A percentile compares a stretch with the other conserved stretches of the same genome.
Conservation (phyloP, 192 early-diverging fungal genomes). For the Rhizophagus prolifer region DNA sequence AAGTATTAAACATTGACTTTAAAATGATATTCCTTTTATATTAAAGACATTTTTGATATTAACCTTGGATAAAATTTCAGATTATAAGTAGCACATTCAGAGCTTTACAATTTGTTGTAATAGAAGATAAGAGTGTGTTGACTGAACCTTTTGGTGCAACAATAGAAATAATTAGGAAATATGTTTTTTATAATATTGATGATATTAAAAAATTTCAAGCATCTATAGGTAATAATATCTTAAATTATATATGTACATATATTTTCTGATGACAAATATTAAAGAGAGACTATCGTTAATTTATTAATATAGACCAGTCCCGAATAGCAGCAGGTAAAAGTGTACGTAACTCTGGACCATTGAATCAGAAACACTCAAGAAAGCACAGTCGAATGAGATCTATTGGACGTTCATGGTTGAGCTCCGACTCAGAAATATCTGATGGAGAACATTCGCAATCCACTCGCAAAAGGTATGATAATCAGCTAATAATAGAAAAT, state of each 20-base stretch:
- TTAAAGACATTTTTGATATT: background rate
- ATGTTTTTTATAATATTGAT: slow-evolving; percentile 49
- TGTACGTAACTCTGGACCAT: background rate
- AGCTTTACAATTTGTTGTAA: slow-evolving; percentile 53
- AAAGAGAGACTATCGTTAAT: too few relatives aligned
- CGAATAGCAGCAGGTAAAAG: background rate
- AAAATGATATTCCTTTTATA: too few relatives aligned
- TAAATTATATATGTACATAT: too few relatives aligned
- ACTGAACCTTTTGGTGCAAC: slow-evolving; percentile 43
- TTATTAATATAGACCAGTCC: background rate
- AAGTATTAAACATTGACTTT: background rate
- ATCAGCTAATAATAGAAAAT: too few relatives aligned
- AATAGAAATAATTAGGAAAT: slow-evolving; percentile 48
- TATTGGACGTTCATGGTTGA: slow-evolving; percentile 24
- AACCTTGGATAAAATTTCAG: slow-evolving; percentile 24
- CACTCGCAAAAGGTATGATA: slow-evolving; percentile 10
- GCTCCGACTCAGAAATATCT: slow-evolving; percentile 59
- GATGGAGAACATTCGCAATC: slow-evolving; percentile 34
- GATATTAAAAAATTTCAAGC: background rate
- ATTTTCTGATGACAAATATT: background rate
- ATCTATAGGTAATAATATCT: background rate
- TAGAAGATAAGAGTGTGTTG: slow-evolving; percentile 48
- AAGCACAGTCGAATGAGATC: background rate
- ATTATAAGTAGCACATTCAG: slow-evolving; percentile 54
- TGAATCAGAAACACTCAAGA: background rate